These are phyloP conservation scores for Neurospora sp. DNA, from an alignment of 2,329 filamentous ascomycete species.

Conservation along the genomic window DNA sequence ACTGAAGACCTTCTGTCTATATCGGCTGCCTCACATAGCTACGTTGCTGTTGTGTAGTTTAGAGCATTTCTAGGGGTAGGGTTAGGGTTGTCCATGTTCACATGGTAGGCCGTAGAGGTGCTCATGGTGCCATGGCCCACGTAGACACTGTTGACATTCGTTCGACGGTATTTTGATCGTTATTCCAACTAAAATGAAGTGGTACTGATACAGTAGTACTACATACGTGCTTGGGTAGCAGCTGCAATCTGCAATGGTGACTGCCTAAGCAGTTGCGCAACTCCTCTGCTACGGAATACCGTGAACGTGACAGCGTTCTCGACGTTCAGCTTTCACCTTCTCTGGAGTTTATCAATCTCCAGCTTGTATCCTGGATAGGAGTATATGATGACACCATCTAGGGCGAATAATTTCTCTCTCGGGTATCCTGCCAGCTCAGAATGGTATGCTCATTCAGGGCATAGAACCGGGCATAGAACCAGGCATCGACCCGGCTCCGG, in stretches of 20 bases:
- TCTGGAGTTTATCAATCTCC: not conserved
- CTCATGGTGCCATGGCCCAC: not conserved
- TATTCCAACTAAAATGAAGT: not conserved
- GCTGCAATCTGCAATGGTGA: no score
- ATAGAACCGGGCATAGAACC: conserved; percentile 17
- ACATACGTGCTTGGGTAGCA: not conserved
- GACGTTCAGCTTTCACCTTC: no score
- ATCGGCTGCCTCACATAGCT: not conserved
- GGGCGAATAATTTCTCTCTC: no score
- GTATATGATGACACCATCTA: no score
- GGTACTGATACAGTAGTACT: not conserved
- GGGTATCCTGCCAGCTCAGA: not conserved
- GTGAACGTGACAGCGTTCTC: no score
- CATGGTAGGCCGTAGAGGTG: not conserved
- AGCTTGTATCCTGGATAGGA: no score
- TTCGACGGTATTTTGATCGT: not conserved
- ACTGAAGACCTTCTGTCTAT: not conserved
- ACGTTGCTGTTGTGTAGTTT: not conserved
- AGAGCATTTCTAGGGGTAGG: not conserved
- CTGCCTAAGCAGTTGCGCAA: no score
- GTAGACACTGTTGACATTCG: not conserved
- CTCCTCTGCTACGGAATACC: no score
- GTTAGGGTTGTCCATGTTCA: not conserved
- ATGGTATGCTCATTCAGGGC: conserved; percentile 8
- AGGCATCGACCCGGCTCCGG: conserved; percentile 18